Evolutionary conservation across 1,284 basidiomycete species (phyloP).

Genomic region (Ganoderma multipileum): DNA sequence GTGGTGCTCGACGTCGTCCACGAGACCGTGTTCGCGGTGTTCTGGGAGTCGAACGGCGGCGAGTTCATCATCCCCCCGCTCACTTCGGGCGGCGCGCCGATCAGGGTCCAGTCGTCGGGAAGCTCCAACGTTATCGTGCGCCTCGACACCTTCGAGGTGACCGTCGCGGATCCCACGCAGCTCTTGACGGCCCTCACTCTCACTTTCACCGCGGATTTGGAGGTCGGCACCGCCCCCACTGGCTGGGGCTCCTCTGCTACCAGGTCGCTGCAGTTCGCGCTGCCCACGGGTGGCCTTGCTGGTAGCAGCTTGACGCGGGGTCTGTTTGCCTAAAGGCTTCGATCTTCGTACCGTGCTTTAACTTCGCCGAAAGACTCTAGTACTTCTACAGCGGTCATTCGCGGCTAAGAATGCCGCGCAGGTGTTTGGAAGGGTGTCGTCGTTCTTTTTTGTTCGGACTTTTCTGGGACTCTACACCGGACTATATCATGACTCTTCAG

Average conservation of each 20-base stretch:
- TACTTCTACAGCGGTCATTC: not conserved
- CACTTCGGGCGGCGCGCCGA: conserved; percentile 34
- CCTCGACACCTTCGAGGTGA: conserved; percentile 50
- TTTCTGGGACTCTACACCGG: not conserved
- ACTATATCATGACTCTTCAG: not conserved
- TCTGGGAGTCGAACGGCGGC: conserved; percentile 45
- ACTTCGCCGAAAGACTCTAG: not conserved
- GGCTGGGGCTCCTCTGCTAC: conserved; percentile 35
- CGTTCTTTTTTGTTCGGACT: not conserved
- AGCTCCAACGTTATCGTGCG: conserved; percentile 55
- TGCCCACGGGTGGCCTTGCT: conserved; percentile 43
- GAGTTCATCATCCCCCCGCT: conserved; percentile 30
- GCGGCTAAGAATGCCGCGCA: not conserved
- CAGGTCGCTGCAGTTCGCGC: conserved; percentile 35
- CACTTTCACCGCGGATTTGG: conserved; percentile 41
- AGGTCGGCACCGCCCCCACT: conserved; percentile 3
- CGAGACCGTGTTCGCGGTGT: conserved; percentile 40
- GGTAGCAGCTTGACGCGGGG: conserved; percentile 50
- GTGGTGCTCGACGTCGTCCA: conserved; percentile 43
- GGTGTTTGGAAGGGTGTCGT: not conserved
- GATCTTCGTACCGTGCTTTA: not conserved
- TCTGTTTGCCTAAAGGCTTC: conserved; percentile 10
- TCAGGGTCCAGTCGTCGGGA: conserved; percentile 50
- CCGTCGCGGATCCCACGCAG: conserved; percentile 66
- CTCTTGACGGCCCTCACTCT: conserved; percentile 41